Base-by-base conservation (phyloP, 768 basidiomycete species). In the Lentinula lateritia region DNA sequence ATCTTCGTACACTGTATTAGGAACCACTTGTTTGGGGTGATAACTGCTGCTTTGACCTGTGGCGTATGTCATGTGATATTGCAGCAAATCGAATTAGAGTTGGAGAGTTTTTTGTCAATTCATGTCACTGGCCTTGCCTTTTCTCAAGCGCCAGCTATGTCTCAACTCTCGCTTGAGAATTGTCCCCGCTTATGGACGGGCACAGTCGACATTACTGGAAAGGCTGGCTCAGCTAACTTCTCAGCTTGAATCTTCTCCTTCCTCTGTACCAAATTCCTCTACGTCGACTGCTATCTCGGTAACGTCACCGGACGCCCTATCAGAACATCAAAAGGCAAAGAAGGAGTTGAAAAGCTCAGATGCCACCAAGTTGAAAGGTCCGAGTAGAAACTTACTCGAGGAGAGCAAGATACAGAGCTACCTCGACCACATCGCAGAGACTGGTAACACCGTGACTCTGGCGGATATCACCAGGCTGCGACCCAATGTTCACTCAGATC, bases 391-490 rank as follows among this genome's bases (percentile, higher is more conserved):
- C 65, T 64, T 75, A 13, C 66, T 80, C 32, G 76, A 76, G 41
- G 70, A 78, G 32, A 82, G 75, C 43, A 80, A 78, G 63, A 73
- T 88, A 5, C 80, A 85, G 60, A 73, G 77, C 39, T 85, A 83
- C 67, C 80, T 92, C 15, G 74, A 83, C n/a, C 74, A 78, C 34
- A 75, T 89, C 48, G 75, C 76, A 46, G 73, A 75, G 20, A 73
- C 77, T 35, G 77, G 79, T 28, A 67, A 76, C 34, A 72, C 79
- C 32, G 77, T 88, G 6, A 82, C 82, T 2, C 72, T 90, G 32
- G 76, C 73, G 43, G 90, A 92, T 61, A 70, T 91, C 46, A 88
- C 90, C 67, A 78, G 77, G 13, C 81, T 76, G 63, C 82, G 78
- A 56, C 85, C 87, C 5, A 52, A 56, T 13, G 62, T 63, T 2